Base-by-base conservation (phyloP, 2,329 filamentous ascomycete species). In the Paraconiothyrium sp. region DNA sequence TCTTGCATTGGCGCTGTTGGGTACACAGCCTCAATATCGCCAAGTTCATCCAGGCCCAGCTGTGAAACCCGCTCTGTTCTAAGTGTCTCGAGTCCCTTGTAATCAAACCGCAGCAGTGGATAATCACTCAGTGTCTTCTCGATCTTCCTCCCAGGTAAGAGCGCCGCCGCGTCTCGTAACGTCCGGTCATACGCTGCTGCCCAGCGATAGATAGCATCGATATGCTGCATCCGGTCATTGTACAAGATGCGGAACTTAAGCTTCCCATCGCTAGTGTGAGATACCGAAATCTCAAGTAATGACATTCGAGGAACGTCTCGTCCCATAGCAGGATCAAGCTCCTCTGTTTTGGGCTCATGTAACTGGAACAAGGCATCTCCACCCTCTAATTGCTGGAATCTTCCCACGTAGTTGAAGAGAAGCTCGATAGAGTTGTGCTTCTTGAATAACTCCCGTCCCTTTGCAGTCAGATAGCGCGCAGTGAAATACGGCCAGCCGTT, bases 361-460 rank as follows among this genome's bases (percentile, higher is more conserved):
- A 54, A 22, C 44, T 32, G 10, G n/a, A 88, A 77, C 1, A 88
- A 72, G 0, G 82, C 80, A 46, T 84, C 82, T 6, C 79, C 75
- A n/a, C 61, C 49, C 58, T 84, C 81, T 0, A 86, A 69, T 32
- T 83, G 80, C 50, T 84, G 81, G 9, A 83, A 72, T 0, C 79
- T 78, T 4, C 85, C 84, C 1, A 80, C 77, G 64, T 84, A 86
- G 55, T 81, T 86, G 68, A 89, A 87, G 44, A 86, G 79, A 47
- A 89, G 77, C 68, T 89, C 87, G 24, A 88, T 80, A 0, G 84
- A 85, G 62, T 80, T 80, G 30, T 83, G 80, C 0, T 73, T 67
- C 0, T 62, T 62, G 59, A 80, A 80, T 4, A 43, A 43, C 3
- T 34, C 56, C 5, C 34, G 41, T 13, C 67, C 66, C 7, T 52